Base-by-base conservation (phyloP, 83 land plant genomes). In the Larix sibirica region DNA sequence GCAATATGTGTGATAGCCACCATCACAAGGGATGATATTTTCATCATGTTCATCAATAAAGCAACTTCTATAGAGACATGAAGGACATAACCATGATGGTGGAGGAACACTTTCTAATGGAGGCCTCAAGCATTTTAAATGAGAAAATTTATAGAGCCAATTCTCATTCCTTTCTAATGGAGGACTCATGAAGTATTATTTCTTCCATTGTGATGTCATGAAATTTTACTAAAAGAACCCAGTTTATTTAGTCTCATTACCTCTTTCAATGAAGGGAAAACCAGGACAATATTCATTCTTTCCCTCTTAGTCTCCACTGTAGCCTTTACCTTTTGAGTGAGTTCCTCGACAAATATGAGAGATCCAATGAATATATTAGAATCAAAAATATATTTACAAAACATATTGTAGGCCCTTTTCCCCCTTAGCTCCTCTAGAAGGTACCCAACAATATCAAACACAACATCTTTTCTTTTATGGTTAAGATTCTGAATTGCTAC, bases 241-340 rank as follows among this genome's bases (percentile, higher is more conserved):
- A 98, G 87, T 88, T 98, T 98, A 87, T 98, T 98, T 80, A 98
- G 87, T 85, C 97, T 90, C 99, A 98, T 98, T n/a, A 98, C 99
- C 63, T 96, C 99, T 36, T 99, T 99, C 99, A 98, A 96, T 21
- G 99, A 98, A 40, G 99, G 99, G 90, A 98, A 98, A 33, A 98
- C 98, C 76, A 98, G 82, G 18, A 98, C 95, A 0, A 99, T 99
- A 82, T 98, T 99, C 70, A 98, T 77, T 89, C 99, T 83, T 44
- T 96, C 99, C 84, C 98, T 88, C 80, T 95, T 92, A 60, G 86
- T 88, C 91, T 95, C 99, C 40, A 98, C 92, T 3, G 97, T 99
- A 23, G 82, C 89, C 86, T 95, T 96, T 31, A 98, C 95, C 85
- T 96, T 96, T 87, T 90, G 85, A 1, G 99, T 99, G 6, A 98